phyloP scores from a whole-genome alignment of 805 yeast species.

The Lipomyces mesembrius region DNA sequence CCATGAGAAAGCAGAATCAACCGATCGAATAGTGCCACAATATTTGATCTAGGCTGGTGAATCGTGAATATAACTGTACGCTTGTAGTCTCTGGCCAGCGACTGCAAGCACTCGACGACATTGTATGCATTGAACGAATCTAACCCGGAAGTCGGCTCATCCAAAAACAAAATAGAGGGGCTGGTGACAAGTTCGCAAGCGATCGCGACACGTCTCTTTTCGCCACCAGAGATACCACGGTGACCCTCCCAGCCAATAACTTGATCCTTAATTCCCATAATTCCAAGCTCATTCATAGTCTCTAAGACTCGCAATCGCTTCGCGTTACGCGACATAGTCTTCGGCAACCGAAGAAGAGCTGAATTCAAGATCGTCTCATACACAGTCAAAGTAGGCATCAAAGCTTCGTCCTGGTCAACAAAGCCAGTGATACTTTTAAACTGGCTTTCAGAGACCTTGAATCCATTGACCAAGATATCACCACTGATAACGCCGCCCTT shows the following conservation, averaged over 20 bases:
- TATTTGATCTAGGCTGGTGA: slow-evolving; percentile 96
- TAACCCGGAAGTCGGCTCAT: slow-evolving; percentile 94
- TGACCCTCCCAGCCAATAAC: slow-evolving; percentile 86
- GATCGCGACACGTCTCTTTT: slow-evolving; percentile 86
- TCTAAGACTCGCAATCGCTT: slow-evolving; percentile 82
- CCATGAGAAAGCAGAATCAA: slow-evolving; percentile 83
- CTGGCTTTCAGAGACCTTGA: slow-evolving; percentile 46
- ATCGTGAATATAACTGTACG: slow-evolving; percentile 92
- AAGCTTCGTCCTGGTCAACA: slow-evolving; percentile 93
- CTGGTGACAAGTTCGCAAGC: slow-evolving; percentile 92
- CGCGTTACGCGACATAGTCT: slow-evolving; percentile 70
- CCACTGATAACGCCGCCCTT: slow-evolving; percentile 77
- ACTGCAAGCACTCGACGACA: slow-evolving; percentile 82
- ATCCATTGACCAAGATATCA: slow-evolving; percentile 75
- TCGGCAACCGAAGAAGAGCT: slow-evolving; percentile 85
- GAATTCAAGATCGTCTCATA: slow-evolving; percentile 93
- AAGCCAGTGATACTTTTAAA: slow-evolving; percentile 80
- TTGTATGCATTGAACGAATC: slow-evolving; percentile 93
- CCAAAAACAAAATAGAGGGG: slow-evolving; percentile 80
- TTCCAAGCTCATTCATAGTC: slow-evolving; percentile 83
- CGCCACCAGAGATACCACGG: slow-evolving; percentile 94
- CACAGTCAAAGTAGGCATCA: slow-evolving; percentile 91
- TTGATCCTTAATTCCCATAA: slow-evolving; percentile 78
- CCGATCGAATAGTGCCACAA: slow-evolving; percentile 87
- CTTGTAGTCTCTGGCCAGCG: slow-evolving; percentile 75